These are phyloP conservation scores for Cladophialophora carrionii DNA, from an alignment of 2,329 filamentous ascomycete genomes.

Conservation along the genomic window DNA sequence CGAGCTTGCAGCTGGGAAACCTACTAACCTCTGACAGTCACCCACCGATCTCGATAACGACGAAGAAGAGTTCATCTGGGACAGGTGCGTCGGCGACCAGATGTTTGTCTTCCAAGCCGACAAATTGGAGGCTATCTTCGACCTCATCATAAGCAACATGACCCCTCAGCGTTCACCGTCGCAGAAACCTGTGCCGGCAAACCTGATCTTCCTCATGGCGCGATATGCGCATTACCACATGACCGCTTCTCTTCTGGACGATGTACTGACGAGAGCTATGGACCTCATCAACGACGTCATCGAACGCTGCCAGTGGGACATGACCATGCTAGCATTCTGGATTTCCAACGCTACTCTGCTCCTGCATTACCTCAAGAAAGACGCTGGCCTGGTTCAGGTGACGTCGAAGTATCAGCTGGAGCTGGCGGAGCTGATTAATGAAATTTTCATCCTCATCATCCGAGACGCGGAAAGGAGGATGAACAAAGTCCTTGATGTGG, in stretches of 20 bases:
- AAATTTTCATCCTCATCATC: conserved; percentile 98
- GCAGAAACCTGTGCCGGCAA: conserved; percentile 97
- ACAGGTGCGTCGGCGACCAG: conserved; percentile 89
- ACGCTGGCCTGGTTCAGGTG: conserved; percentile 75
- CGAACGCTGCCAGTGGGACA: conserved; percentile 96
- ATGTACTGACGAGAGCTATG: conserved; percentile 81
- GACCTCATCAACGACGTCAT: conserved; percentile 94
- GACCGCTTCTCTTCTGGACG: conserved; percentile 78
- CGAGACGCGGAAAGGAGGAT: conserved; percentile 92
- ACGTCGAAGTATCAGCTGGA: conserved; percentile 91
- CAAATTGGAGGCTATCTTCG: conserved; percentile 86
- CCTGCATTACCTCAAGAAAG: conserved; percentile 97
- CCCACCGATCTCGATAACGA: conserved; percentile 71
- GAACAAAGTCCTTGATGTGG: conserved; percentile 90
- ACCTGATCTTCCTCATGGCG: conserved; percentile 93
- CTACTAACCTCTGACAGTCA: conserved; percentile 44
- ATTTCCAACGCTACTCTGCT: conserved; percentile 94
- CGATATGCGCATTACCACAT: conserved; percentile 97
- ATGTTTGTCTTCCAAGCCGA: conserved; percentile 99
- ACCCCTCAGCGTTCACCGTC: conserved; percentile 90
- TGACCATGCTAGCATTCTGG: conserved; percentile 99
- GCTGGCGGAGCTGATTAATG: conserved; percentile 91
- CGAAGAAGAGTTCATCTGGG: conserved; percentile 94
- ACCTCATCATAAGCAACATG: conserved; percentile 98
- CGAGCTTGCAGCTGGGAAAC: neutral